These are phyloP conservation scores for Acacia crassicarpa DNA, from an alignment of 306 rosid species.

Conservation along the genomic window DNA sequence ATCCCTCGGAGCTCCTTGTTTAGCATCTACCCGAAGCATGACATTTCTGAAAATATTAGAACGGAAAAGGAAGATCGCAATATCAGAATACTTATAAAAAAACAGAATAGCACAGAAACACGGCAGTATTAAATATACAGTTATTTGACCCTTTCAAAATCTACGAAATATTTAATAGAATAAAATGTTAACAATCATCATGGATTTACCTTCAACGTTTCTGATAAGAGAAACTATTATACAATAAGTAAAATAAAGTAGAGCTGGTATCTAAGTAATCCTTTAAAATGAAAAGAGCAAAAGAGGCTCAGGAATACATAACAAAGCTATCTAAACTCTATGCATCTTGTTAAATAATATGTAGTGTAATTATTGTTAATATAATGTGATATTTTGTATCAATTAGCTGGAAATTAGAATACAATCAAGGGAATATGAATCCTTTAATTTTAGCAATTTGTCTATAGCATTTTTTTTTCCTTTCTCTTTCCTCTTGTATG, in stretches of 20 bases:
- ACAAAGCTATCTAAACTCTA: not conserved
- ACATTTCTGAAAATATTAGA: constrained; percentile 62
- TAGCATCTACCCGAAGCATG: constrained; percentile 97
- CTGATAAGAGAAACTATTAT: not conserved
- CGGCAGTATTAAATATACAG: constrained; percentile 2
- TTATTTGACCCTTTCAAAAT: constrained; percentile 12
- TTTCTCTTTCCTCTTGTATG: too few species aligned
- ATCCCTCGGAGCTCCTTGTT: constrained; percentile 92
- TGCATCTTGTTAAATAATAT: not conserved
- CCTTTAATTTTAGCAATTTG: too few species aligned
- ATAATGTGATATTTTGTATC: not conserved
- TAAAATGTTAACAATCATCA: constrained; percentile 1
- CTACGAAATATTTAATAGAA: constrained; percentile 2
- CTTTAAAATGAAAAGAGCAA: not conserved
- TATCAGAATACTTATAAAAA: not conserved
- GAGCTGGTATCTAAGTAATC: not conserved
- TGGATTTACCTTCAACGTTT: constrained; percentile 4
- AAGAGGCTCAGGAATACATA: not conserved
- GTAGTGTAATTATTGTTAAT: not conserved
- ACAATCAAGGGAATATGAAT: too few species aligned
- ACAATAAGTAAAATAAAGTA: not conserved
- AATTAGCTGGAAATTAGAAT: not conserved
- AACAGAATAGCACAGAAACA: constrained; percentile 3
- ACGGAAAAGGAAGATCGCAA: constrained; percentile 8
- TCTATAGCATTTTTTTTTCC: too few species aligned